A percentile compares a stretch with the other conserved stretches of the same genome.
These are phyloP conservation scores for Auricularia sp. DNA, from an alignment of 768 basidiomycete genomes.

Conservation along the genomic window DNA sequence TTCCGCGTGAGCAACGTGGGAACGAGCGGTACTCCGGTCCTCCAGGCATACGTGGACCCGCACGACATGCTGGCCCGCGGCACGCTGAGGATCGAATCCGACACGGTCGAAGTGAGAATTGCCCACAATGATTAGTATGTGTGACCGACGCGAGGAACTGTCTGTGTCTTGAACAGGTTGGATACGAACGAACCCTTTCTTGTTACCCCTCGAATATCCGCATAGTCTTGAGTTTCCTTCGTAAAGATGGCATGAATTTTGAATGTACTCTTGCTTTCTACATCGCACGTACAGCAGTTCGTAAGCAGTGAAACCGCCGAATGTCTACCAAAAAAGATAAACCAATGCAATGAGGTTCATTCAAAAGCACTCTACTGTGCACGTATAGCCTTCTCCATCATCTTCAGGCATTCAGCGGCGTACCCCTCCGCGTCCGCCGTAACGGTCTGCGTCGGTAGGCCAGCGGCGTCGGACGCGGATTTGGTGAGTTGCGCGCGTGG, in stretches of 20 bases:
- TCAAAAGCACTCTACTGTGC: background rate
- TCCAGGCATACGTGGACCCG: background rate
- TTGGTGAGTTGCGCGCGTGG: background rate
- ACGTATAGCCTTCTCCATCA: background rate
- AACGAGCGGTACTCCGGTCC: background rate
- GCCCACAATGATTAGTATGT: background rate
- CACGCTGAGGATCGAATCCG: background rate
- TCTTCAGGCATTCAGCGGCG: background rate
- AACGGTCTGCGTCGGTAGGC: background rate
- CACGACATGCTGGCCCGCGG: background rate
- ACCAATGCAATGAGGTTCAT: no score
- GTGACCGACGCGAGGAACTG: no score
- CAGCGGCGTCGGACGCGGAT: background rate
- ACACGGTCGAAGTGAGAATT: background rate
- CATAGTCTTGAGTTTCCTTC: no score
- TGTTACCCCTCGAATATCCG: no score
- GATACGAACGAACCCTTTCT: no score
- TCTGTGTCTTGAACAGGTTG: no score
- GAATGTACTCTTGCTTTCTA: no score
- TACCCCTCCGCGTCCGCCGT: background rate
- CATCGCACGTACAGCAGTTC: no score
- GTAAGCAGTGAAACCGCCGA: no score
- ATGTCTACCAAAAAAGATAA: no score
- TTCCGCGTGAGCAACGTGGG: background rate
- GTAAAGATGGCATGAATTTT: no score